A percentile compares a stretch with the other conserved stretches of the same genome.
phyloP scores from a whole-genome alignment of 495 filamentous ascomycete species.

The Podospora anserina region DNA sequence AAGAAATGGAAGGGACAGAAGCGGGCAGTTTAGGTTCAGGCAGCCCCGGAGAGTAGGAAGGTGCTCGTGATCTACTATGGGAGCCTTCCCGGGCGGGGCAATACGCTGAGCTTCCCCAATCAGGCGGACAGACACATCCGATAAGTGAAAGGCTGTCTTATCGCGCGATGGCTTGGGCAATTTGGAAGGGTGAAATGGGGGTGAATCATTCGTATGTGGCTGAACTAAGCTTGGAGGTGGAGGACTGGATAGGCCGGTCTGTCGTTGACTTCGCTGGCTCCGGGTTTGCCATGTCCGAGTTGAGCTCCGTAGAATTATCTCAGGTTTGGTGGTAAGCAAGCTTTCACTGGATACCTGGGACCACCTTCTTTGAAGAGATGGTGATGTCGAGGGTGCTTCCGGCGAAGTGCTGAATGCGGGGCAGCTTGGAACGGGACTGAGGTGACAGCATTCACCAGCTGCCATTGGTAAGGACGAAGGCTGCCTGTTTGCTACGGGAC shows the following conservation, averaged over 20 bases:
- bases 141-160: neutral
- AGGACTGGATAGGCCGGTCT: neutral
- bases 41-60: constrained; percentile 6
- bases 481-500: neutral
- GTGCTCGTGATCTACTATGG: neutral
- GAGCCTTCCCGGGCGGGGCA: constrained; percentile 11
- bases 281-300: neutral
- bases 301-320: neutral
- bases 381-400: neutral
- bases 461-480: neutral
- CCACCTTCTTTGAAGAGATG: neutral
- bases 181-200: neutral
- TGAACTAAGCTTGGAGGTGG: neutral
- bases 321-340: no score
- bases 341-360: neutral
- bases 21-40: neutral
- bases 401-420: neutral
- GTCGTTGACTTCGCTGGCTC: neutral
- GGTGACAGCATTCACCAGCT: neutral
- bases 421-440: neutral
- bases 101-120: neutral
- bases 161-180: neutral
- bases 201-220: neutral
- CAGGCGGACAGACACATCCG: neutral
- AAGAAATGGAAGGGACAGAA: neutral